Evolutionary conservation across 768 basidiomycete species (phyloP).

Genomic region (Suillus occidentalis): DNA sequence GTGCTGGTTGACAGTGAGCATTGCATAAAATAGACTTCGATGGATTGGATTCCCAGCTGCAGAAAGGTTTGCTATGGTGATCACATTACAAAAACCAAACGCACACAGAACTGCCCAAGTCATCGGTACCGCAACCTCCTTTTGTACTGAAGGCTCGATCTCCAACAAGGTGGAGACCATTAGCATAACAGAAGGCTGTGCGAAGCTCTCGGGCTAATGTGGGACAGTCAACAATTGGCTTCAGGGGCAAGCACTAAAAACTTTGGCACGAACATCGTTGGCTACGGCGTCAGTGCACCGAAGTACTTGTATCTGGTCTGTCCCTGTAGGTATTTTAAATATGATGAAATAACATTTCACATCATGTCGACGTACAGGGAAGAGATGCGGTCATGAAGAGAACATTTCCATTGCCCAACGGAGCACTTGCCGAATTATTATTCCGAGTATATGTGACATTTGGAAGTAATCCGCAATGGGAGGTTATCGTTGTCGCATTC

Average conservation of each 20-base stretch:
- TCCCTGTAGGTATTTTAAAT: neutral
- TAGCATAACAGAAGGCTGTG: neutral
- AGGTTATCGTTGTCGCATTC: constrained; percentile 3
- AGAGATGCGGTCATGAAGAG: no score
- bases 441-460: neutral
- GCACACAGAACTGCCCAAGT: neutral
- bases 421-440: neutral
- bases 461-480: no score
- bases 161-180: neutral
- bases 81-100: no score
- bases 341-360: no score
- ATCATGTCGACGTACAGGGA: no score
- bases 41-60: neutral
- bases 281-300: no score
- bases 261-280: no score
- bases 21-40: neutral
- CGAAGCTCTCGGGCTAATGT: no score
- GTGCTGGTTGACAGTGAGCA: neutral
- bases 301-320: neutral
- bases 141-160: neutral
- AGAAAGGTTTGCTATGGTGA: no score
- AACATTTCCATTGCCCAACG: no score
- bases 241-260: no score
- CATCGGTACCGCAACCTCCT: neutral
- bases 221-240: no score